Evolutionary conservation across 2,329 filamentous ascomycete genomes (phyloP).

Genomic region (Fusarium haematococcum): DNA sequence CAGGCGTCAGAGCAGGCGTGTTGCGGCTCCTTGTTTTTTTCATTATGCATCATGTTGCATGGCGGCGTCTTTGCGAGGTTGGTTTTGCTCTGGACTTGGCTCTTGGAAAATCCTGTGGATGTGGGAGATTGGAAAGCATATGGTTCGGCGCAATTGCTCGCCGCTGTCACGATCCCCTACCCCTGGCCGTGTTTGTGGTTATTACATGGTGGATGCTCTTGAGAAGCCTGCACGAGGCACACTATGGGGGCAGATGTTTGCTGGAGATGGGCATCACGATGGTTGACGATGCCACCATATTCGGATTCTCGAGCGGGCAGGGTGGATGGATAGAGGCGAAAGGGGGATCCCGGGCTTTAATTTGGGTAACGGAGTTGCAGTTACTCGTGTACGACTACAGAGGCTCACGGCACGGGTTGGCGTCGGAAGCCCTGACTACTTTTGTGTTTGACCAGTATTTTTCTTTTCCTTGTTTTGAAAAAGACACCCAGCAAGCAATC

Average conservation of each 20-base stretch:
- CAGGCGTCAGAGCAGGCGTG: background rate
- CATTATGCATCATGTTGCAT: conserved; percentile 52
- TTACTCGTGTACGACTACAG: conserved; percentile 51
- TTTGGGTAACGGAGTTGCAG: conserved; percentile 47
- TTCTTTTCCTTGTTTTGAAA: conserved; percentile 27
- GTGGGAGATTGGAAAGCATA: conserved; percentile 39
- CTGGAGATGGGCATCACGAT: conserved; percentile 28
- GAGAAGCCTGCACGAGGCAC: conserved; percentile 7
- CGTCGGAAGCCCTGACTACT: conserved; percentile 36
- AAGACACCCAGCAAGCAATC: conserved; percentile 29
- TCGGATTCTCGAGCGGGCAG: conserved; percentile 26
- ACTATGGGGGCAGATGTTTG: background rate
- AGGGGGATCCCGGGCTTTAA: conserved; percentile 38
- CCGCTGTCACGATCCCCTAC: conserved; percentile 15
- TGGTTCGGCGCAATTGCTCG: conserved; percentile 32
- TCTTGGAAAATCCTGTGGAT: conserved; percentile 39
- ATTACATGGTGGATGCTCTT: conserved; percentile 21
- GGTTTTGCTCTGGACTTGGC: conserved; percentile 21
- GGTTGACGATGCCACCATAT: conserved; percentile 31
- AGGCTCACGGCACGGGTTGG: conserved; percentile 38
- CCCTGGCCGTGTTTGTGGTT: conserved; percentile 17
- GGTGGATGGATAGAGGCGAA: conserved; percentile 32
- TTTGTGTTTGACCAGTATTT: conserved; percentile 29
- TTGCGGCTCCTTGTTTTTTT: conserved; percentile 31
- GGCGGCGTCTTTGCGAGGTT: conserved; percentile 49